These are phyloP conservation scores for Entelexis paramagnoliae DNA, from an alignment of 1,139 yeast genomes.

Conservation along the genomic window DNA sequence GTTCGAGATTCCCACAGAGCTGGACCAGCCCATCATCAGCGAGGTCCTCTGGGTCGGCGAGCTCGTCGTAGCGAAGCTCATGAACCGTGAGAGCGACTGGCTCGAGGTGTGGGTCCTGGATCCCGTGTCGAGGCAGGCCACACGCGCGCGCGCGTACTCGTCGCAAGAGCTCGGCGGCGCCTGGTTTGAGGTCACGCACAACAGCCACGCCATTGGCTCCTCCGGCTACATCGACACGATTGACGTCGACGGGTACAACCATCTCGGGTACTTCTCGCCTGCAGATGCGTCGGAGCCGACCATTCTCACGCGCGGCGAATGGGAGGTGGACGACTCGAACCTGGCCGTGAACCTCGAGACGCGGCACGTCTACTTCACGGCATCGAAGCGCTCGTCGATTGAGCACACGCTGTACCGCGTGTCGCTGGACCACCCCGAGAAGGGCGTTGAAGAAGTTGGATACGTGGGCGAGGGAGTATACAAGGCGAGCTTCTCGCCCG, in stretches of 20 bases:
- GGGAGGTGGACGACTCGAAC: conserved; percentile 59
- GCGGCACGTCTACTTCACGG: conserved; percentile 50
- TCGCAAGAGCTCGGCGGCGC: conserved; percentile 46
- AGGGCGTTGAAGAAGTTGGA: conserved; percentile 29
- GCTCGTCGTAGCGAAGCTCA: conserved; percentile 49
- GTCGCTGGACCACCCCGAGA: conserved; percentile 18
- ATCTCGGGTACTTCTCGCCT: conserved; percentile 55
- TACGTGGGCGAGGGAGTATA: conserved; percentile 48
- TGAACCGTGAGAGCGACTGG: conserved; percentile 60
- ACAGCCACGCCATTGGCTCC: conserved; percentile 46
- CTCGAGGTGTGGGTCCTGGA: conserved; percentile 49
- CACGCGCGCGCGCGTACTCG: conserved; percentile 35
- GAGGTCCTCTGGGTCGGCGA: conserved; percentile 62
- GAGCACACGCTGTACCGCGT: conserved; percentile 50
- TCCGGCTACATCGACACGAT: conserved; percentile 66
- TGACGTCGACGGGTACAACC: conserved; percentile 54
- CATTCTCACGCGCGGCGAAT: conserved; percentile 49
- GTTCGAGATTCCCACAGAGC: conserved; percentile 10
- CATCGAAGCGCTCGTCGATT: conserved; percentile 48
- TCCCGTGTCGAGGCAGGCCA: conserved; percentile 34
- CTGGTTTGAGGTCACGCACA: conserved; percentile 75
- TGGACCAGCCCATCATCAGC: conserved; percentile 39
- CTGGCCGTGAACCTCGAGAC: conserved; percentile 46
- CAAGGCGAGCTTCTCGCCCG: conserved; percentile 50
- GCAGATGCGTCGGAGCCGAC: conserved; percentile 40